phyloP scores from a whole-genome alignment of 306 rosid species.

The Calophaca sinica region DNA sequence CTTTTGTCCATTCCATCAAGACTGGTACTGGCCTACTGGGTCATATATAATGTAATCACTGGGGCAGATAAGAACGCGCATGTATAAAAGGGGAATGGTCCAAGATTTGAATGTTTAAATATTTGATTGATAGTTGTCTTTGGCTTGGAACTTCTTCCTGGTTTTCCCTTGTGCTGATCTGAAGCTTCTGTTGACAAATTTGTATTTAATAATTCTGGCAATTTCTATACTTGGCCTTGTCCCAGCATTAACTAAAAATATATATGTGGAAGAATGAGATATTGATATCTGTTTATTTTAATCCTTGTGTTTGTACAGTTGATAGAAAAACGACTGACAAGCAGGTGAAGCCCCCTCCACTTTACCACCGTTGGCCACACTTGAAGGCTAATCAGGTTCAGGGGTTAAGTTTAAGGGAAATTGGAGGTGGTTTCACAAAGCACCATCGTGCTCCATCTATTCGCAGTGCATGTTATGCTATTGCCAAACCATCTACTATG shows the following conservation, averaged over 20 bases:
- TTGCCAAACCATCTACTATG: constrained; percentile 92
- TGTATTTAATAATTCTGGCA: constrained; percentile 27
- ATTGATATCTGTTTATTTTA: constrained; percentile 35
- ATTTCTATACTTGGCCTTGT: constrained; percentile 22
- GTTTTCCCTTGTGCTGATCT: constrained; percentile 34
- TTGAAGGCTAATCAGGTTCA: constrained; percentile 88
- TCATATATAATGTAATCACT: constrained; percentile 30
- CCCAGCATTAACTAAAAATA: constrained; percentile 15
- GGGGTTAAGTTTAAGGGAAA: constrained; percentile 80
- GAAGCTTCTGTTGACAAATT: constrained; percentile 44
- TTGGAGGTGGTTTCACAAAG: constrained; percentile 88
- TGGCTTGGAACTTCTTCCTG: neutral
- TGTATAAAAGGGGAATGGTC: constrained; percentile 29
- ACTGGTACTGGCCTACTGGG: constrained; percentile 18
- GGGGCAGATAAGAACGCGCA: constrained; percentile 10
- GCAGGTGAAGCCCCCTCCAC: constrained; percentile 62
- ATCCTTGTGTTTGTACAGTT: constrained; percentile 58
- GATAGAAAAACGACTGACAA: constrained; percentile 54
- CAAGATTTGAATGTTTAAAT: constrained; percentile 27
- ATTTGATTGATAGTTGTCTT: constrained; percentile 33
- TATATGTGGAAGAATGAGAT: constrained; percentile 31
- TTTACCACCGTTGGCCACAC: constrained; percentile 87
- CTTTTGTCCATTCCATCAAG: constrained; percentile 10
- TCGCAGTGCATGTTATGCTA: constrained; percentile 90
- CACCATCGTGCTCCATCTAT: constrained; percentile 89